A percentile compares a stretch with the other conserved stretches of the same genome.
These are phyloP conservation scores for Exophiala calicioides DNA, from an alignment of 2,329 filamentous ascomycete genomes.

Conservation along the genomic window DNA sequence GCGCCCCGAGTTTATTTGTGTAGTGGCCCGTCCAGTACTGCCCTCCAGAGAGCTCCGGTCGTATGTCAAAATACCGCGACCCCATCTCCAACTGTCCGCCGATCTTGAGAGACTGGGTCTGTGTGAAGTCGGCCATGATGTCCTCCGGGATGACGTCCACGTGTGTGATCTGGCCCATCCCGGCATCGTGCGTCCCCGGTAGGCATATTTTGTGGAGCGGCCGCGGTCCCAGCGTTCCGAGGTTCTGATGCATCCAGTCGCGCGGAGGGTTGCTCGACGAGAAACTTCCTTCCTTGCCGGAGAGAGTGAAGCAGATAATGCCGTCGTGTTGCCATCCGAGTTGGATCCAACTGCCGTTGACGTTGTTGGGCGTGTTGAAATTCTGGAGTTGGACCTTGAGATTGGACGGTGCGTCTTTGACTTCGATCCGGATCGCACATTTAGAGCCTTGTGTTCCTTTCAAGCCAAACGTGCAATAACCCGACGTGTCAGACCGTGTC, in stretches of 20 bases:
- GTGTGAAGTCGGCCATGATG: constrained; percentile 12
- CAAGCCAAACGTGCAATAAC: background rate
- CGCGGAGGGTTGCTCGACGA: constrained; percentile 40
- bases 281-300: constrained; percentile 39
- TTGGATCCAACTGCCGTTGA: constrained; percentile 35
- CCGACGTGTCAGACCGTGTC: background rate
- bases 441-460: background rate
- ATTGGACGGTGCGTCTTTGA: constrained; percentile 1
- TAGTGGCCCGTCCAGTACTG: constrained; percentile 48
- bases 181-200: constrained; percentile 53
- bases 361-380: constrained; percentile 32
- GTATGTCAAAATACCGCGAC: constrained; percentile 47
- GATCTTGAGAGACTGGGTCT: constrained; percentile 37
- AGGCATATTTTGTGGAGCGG: constrained; percentile 51
- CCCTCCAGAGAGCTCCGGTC: constrained; percentile 43
- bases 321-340: constrained; percentile 40
- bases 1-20: constrained; percentile 46
- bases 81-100: constrained; percentile 49
- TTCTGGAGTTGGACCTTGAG: constrained; percentile 10
- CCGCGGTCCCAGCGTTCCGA: constrained; percentile 41
- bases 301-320: constrained; percentile 42
- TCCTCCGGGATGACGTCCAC: constrained; percentile 35
- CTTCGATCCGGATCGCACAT: constrained; percentile 25
- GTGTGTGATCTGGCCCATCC: constrained; percentile 44
- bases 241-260: constrained; percentile 45